These are phyloP conservation scores for Cryphonectria naterciae DNA, from an alignment of 2,329 filamentous ascomycete genomes.

Conservation along the genomic window DNA sequence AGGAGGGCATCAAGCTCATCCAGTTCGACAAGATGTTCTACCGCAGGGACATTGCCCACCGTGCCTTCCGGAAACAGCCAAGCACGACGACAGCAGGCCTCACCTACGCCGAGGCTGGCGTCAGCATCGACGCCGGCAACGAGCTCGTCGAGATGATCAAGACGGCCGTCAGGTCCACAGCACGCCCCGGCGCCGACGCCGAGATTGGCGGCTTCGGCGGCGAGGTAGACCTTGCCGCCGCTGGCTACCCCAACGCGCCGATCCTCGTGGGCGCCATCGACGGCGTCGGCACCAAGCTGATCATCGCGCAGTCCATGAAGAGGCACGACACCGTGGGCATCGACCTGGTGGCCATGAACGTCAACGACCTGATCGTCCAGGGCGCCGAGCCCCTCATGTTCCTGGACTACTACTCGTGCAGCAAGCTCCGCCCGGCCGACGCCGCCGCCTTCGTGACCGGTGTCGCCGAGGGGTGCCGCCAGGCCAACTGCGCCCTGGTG, in stretches of 20 bases:
- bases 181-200: slow-evolving; percentile 84
- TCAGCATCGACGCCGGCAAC: slow-evolving; percentile 94
- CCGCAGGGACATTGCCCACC: slow-evolving; percentile 88
- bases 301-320: slow-evolving; percentile 86
- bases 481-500: slow-evolving; percentile 87
- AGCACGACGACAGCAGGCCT: slow-evolving; percentile 47
- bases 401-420: slow-evolving; percentile 97
- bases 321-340: slow-evolving; percentile 96
- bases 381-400: slow-evolving; percentile 95
- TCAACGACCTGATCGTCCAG: slow-evolving; percentile 96
- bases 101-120: slow-evolving; percentile 91
- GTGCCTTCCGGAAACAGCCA: slow-evolving; percentile 59
- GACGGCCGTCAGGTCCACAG: slow-evolving; percentile 81
- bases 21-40: slow-evolving; percentile 89
- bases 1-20: slow-evolving; percentile 73
- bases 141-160: slow-evolving; percentile 92
- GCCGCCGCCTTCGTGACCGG: slow-evolving; percentile 89
- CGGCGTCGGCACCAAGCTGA: slow-evolving; percentile 94
- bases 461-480: slow-evolving; percentile 83
- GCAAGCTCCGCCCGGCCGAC: slow-evolving; percentile 76
- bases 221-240: slow-evolving; percentile 75
- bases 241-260: slow-evolving; percentile 74
- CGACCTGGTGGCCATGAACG: slow-evolving; percentile 98
- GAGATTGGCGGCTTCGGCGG: slow-evolving; percentile 96
- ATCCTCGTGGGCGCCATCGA: slow-evolving; percentile 94